Conservation (phyloP, 148 eudicot species). For the Simmondsia chinensis region DNA sequence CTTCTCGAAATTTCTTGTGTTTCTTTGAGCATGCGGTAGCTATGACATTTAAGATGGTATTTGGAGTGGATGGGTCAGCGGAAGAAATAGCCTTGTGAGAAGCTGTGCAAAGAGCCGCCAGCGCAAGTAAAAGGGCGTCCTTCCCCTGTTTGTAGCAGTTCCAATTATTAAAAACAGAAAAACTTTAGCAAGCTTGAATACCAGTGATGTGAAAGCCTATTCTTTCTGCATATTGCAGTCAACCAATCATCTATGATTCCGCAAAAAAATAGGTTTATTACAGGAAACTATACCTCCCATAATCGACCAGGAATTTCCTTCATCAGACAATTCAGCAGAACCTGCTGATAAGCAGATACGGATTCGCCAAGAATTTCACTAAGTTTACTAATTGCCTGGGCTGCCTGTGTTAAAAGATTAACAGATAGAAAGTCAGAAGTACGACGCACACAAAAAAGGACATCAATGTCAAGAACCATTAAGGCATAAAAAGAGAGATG, state of each 20-base stretch:
- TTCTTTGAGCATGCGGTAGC: constrained; percentile 78
- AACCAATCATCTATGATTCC: neutral
- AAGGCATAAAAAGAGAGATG: too few relatives aligned
- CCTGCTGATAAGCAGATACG: constrained; percentile 46
- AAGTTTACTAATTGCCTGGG: constrained; percentile 70
- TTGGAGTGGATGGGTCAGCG: constrained; percentile 48
- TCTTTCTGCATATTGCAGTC: too few relatives aligned
- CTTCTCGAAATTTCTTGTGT: constrained; percentile 71
- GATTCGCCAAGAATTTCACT: constrained; percentile 74
- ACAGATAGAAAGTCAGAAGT: neutral
- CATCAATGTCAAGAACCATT: too few relatives aligned
- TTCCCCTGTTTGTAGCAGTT: constrained; percentile 71
- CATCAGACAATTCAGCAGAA: constrained; percentile 59
- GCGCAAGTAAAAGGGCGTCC: constrained; percentile 62
- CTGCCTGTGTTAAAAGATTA: constrained; percentile 46
- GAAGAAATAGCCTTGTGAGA: constrained; percentile 69
- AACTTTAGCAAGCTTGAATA: too few relatives aligned
- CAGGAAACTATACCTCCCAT: constrained; percentile 71
- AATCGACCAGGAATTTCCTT: constrained; percentile 92
- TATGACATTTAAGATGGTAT: constrained; percentile 50
- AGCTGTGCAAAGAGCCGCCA: constrained; percentile 72
- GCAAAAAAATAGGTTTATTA: neutral
- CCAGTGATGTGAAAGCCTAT: too few relatives aligned
- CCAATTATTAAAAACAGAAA: constrained; percentile 1
- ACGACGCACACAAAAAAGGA: too few relatives aligned